Evolutionary conservation across 2,329 filamentous ascomycete genomes (phyloP).

Genomic region (Trichophyton verrucosum): DNA sequence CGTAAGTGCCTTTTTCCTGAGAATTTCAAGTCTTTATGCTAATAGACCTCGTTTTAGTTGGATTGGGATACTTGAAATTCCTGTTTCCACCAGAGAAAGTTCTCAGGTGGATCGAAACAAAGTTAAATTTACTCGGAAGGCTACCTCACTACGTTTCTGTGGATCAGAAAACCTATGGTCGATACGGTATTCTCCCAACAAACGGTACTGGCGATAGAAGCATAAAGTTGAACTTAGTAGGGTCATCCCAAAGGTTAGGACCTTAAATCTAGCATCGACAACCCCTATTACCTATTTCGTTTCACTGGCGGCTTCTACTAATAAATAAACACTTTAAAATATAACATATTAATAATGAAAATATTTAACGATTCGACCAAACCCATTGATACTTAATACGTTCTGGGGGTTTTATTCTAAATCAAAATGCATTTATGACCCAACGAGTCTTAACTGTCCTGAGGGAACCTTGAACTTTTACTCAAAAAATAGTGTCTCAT

Average conservation of each 20-base stretch:
- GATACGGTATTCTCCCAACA: slow-evolving; percentile 73
- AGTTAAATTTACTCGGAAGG: slow-evolving; percentile 69
- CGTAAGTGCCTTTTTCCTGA: slow-evolving; percentile 44
- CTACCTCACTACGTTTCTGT: slow-evolving; percentile 88
- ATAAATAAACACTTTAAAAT: not conserved
- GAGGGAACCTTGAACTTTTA: too few relatives aligned
- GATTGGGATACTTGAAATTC: slow-evolving; percentile 77
- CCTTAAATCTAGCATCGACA: slow-evolving; percentile 37
- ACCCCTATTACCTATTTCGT: not conserved
- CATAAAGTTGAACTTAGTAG: slow-evolving; percentile 48
- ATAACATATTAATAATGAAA: too few relatives aligned
- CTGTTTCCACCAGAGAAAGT: slow-evolving; percentile 81
- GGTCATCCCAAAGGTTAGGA: slow-evolving; percentile 53
- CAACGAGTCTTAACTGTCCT: too few relatives aligned
- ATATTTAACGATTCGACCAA: too few relatives aligned
- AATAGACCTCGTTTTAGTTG: slow-evolving; percentile 43
- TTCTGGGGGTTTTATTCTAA: too few relatives aligned
- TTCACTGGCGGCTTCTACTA: not conserved
- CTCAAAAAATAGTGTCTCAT: too few relatives aligned
- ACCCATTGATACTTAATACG: too few relatives aligned
- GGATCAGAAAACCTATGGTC: slow-evolving; percentile 88
- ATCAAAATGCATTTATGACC: too few relatives aligned
- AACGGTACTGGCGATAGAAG: slow-evolving; percentile 19
- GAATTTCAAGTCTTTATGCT: not conserved
- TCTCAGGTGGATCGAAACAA: slow-evolving; percentile 76